Percentiles rank a stretch among this genome's conserved stretches.
These are phyloP conservation scores for Cadophora sp. DNA, from an alignment of 2,329 filamentous ascomycete genomes.

Conservation along the genomic window DNA sequence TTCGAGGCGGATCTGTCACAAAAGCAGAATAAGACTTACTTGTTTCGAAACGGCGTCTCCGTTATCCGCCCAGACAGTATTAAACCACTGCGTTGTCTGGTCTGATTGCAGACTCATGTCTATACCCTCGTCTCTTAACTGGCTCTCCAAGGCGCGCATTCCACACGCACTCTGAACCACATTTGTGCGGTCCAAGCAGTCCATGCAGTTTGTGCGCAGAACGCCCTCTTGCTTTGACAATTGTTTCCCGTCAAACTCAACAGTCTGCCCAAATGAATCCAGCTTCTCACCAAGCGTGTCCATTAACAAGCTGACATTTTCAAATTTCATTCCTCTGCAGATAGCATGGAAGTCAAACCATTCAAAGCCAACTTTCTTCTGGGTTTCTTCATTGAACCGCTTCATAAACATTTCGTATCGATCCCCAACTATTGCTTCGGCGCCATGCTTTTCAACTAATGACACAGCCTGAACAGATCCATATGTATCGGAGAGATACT, in stretches of 20 bases:
- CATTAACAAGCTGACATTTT: conserved; percentile 86
- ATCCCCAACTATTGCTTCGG: conserved; percentile 80
- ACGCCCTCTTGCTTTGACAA: conserved; percentile 70
- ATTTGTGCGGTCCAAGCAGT: conserved; percentile 95
- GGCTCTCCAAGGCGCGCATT: conserved; percentile 79
- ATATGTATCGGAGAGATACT: conserved; percentile 71
- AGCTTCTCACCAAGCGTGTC: conserved; percentile 72
- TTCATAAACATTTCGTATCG: conserved; percentile 75
- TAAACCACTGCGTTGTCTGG: conserved; percentile 89
- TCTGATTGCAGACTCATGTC: conserved; percentile 78
- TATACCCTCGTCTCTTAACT: conserved; percentile 78
- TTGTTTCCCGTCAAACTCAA: conserved; percentile 56
- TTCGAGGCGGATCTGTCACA: neutral
- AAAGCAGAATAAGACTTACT: neutral
- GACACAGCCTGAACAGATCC: conserved; percentile 80
- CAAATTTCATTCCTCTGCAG: conserved; percentile 96
- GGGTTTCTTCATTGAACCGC: conserved; percentile 68
- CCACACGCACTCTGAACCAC: conserved; percentile 93
- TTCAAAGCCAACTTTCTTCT: conserved; percentile 71
- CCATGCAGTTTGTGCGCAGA: conserved; percentile 97
- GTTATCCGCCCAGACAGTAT: conserved; percentile 96
- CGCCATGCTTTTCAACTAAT: conserved; percentile 86
- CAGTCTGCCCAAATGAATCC: conserved; percentile 74
- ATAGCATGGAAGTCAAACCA: conserved; percentile 98
- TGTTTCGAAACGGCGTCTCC: conserved; percentile 88